Base-by-base conservation (phyloP, 2,329 filamentous ascomycete species). In the Phialemonium atrogriseum region DNA sequence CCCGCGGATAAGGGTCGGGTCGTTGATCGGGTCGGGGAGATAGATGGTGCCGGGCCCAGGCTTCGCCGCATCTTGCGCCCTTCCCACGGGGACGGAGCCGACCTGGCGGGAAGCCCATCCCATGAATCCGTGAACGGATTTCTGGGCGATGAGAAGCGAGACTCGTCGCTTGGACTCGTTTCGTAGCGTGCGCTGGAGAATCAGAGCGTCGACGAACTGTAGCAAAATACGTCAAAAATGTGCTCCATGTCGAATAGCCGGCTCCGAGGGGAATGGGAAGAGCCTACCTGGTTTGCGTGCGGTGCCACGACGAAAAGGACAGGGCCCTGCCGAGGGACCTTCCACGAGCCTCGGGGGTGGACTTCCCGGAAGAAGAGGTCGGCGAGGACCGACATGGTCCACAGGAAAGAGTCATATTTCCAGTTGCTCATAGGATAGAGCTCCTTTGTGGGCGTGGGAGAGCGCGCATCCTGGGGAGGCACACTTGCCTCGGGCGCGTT, bases 341-440 rank as follows among this genome's bases (percentile, higher is more conserved):
- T 89, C 87, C 91, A 98, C 41, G 88, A 85, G 45, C 87, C 87
- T 43, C 91, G 76, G 10, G 91, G 91, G 54, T 96, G 88, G 11
- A 98, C 86, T 60, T 98, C 91, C 46, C 91, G 81, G 67, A 98
- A 98, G 74, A 98, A 98, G 45, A 95, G 77, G 59, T 98, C 91
- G 43, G 93, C 79, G 32, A 96, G 69, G 42, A 96, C 74, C 24
- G 80, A 83, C 53, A 87, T 81, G 29, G 70, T 69, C 70, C 83
- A 86, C 19, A 88, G 67, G 50, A 87, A 82, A 37, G 78, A 67
- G 60, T 88, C 83, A 55, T 88, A 88, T 43, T 80, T 78, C 68
- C 73, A 82, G 45, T 74, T 70, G 48, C 75, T 77, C 77, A 84
- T 82, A 32, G 76, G 75, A 45, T 77, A 76, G 26, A 76, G 62